Base-by-base conservation (phyloP, 331 rosid species). In the Malus hybrid region DNA sequence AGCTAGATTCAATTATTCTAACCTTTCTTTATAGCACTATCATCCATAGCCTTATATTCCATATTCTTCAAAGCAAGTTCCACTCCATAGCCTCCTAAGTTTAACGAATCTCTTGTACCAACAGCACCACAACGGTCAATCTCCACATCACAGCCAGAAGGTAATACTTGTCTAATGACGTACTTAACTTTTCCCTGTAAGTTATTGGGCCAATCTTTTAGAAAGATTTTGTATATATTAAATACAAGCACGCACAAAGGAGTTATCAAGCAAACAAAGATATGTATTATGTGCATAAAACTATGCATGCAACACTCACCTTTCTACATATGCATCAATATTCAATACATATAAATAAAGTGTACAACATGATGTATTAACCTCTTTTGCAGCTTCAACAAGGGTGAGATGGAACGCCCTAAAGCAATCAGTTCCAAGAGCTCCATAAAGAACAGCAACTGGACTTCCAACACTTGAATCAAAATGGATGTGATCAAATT, bases 41-140 rank as follows among this genome's bases (percentile, higher is more conserved):
- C 97, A 75, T 95, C 97, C 91, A 94, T 90, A 73, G 99, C 97
- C 82, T 92, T 95, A 66, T 95, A 92, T 79, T 95, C 99, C 99
- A 95, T 92, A 73, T 95, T 95, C 97, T 95, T 95, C 74, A 94
- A 82, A 66, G 91, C 97, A 82, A 94, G 97, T 82, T 92, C 97
- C 56, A 94, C 97, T 5, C 99, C 99, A 79, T 89, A 94, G 75
- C 99, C 97, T 77, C 99, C 99, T 88, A 94, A 87, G 86, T 94
- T 90, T 75, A 94, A 78, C 8, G 96, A 77, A 80, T 81, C 85
- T 48, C 86, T 82, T 66, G 93, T 85, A 71, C 99, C 99, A 85
- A 92, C 83, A 71, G 91, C 87, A 68, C 99, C 93, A 79, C 97
- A 94, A 72, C 80, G 86, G 61, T 89, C 88, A 30, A 48, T 69